These are phyloP conservation scores for Scedosporium minutisporum DNA, from an alignment of 2,329 filamentous ascomycete genomes.

Conservation along the genomic window DNA sequence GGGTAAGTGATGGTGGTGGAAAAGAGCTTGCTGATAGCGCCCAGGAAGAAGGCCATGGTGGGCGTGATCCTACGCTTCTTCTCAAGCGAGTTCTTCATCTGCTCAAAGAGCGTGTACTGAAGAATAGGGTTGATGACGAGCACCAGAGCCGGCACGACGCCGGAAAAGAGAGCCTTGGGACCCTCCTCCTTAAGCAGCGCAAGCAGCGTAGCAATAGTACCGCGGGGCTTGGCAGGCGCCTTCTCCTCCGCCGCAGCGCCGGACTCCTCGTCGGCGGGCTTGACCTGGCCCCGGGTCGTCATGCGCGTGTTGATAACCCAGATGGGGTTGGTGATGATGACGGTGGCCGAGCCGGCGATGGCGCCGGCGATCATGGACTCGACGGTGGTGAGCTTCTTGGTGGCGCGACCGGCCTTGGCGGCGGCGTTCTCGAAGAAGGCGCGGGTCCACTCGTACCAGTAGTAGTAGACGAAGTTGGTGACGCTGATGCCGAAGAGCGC, in stretches of 20 bases:
- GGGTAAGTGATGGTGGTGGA: slow-evolving; percentile 93
- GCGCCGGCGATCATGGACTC: slow-evolving; percentile 95
- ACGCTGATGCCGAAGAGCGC: slow-evolving; percentile 96
- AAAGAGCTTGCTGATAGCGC: slow-evolving; percentile 86
- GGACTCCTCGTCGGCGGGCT: slow-evolving; percentile 26
- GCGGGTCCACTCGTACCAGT: slow-evolving; percentile 98
- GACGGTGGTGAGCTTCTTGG: slow-evolving; percentile 75
- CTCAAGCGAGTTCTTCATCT: slow-evolving; percentile 88
- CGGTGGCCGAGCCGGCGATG: slow-evolving; percentile 85
- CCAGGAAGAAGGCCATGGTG: slow-evolving; percentile 79
- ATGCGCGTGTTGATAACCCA: slow-evolving; percentile 99
- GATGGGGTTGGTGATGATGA: slow-evolving; percentile 95
- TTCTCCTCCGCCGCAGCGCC: slow-evolving; percentile 30
- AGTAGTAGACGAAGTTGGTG: slow-evolving; percentile 99
- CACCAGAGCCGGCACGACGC: slow-evolving; percentile 84
- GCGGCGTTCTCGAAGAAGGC: slow-evolving; percentile 77
- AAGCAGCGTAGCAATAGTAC: slow-evolving; percentile 73
- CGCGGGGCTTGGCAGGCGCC: slow-evolving; percentile 42
- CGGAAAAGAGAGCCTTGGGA: slow-evolving; percentile 74
- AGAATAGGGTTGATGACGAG: slow-evolving; percentile 97
- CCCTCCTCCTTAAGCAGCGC: slow-evolving; percentile 77
- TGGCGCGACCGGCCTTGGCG: slow-evolving; percentile 58
- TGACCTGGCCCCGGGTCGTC: slow-evolving; percentile 56
- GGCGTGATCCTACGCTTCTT: slow-evolving; percentile 65
- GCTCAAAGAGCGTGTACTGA: slow-evolving; percentile 98